Conservation (phyloP, 2,329 filamentous ascomycete genomes). For the Fusarium hainanense region DNA sequence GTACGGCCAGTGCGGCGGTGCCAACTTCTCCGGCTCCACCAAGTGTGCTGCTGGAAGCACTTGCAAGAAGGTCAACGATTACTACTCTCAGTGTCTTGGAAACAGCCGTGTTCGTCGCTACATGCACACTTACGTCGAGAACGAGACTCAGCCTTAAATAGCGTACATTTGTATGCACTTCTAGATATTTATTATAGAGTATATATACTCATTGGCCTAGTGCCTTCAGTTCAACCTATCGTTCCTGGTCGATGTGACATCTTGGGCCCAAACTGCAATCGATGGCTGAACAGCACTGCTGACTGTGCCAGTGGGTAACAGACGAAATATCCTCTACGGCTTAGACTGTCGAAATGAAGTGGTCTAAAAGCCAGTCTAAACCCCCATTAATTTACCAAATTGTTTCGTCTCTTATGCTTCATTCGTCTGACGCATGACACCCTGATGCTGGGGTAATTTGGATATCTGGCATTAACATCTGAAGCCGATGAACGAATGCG, state of each 20-base stretch:
- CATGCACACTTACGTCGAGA: background rate
- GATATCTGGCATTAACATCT: background rate
- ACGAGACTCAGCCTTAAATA: background rate
- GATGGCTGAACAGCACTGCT: background rate
- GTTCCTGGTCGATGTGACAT: background rate
- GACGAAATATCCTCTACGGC: background rate
- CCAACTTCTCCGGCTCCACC: conserved; percentile 21
- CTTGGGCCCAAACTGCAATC: too few relatives aligned
- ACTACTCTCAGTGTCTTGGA: conserved; percentile 28
- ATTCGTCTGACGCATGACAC: too few relatives aligned
- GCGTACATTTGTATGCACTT: background rate
- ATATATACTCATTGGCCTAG: background rate
- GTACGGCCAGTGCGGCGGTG: conserved; percentile 27
- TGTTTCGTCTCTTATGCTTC: accelerated
- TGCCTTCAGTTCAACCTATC: background rate
- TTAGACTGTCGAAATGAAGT: accelerated
- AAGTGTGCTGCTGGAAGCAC: conserved; percentile 14
- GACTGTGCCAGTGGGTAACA: background rate
- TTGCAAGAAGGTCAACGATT: conserved; percentile 30
- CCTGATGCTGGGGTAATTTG: too few relatives aligned
- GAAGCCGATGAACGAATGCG: too few relatives aligned
- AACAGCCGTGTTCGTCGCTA: conserved; percentile 16
- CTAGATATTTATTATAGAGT: background rate
- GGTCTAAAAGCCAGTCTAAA: background rate
- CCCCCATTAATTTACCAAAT: accelerated